Evolutionary conservation across 2,329 filamentous ascomycete genomes (phyloP).

Genomic region (Microdochium trichocladiopsis): DNA sequence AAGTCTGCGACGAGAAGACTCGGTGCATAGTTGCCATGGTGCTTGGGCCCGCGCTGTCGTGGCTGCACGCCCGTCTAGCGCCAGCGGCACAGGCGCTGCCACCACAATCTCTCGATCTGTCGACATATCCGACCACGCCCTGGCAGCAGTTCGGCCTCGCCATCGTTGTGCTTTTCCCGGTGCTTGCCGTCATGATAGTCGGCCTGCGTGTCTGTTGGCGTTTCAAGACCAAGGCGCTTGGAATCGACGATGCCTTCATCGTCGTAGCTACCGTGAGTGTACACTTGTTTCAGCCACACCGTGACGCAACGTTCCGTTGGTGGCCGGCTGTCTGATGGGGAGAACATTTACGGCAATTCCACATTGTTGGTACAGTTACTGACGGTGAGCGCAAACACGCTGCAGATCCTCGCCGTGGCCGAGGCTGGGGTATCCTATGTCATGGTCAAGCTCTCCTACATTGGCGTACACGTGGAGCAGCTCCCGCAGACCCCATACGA

Average conservation of each 20-base stretch:
- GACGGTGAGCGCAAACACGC: background rate
- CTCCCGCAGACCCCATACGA: constrained; percentile 6
- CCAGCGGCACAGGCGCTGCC: background rate
- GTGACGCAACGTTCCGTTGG: background rate
- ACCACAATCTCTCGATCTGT: constrained; percentile 3
- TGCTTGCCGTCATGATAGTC: constrained; percentile 4
- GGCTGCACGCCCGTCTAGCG: background rate
- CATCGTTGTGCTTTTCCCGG: constrained; percentile 7
- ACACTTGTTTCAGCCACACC: background rate
- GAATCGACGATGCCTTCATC: constrained; percentile 6
- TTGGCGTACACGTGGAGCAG: constrained; percentile 7
- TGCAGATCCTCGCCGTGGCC: constrained; percentile 9
- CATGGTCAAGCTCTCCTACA: constrained; percentile 10
- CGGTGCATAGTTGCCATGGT: background rate
- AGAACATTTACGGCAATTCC: background rate
- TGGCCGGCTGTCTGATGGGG: background rate
- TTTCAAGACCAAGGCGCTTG: constrained; percentile 3
- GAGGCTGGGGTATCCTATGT: constrained; percentile 11
- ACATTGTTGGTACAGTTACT: background rate
- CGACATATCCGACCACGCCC: constrained; percentile 2
- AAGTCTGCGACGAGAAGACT: background rate
- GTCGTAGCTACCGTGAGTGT: background rate
- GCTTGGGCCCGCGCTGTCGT: background rate
- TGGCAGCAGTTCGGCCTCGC: constrained; percentile 6
- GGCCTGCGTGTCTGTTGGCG: constrained; percentile 5